phyloP scores from a whole-genome alignment of 164 flowering plant genomes.

The Berberis vulgaris region DNA sequence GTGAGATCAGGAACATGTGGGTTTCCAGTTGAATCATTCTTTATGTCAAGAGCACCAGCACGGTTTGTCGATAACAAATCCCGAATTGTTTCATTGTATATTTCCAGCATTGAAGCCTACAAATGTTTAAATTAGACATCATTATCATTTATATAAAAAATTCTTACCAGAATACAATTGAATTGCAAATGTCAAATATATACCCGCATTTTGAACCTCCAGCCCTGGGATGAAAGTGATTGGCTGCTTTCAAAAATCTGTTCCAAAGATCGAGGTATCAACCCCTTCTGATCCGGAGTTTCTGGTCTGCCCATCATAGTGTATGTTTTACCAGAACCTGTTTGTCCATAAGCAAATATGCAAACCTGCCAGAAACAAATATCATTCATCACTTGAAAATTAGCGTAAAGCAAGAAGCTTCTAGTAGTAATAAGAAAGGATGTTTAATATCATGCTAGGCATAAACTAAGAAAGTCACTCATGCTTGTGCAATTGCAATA shows the following conservation, averaged over 20 bases:
- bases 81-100: slow-evolving; percentile 89
- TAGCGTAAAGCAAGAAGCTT: too few species aligned
- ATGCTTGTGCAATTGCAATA: background rate
- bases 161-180: background rate
- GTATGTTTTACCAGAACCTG: slow-evolving; percentile 95
- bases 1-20: slow-evolving; percentile 5
- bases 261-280: slow-evolving; percentile 88
- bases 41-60: slow-evolving; percentile 23
- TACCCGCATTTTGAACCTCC: slow-evolving; percentile 98
- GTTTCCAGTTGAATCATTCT: background rate
- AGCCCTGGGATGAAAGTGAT: slow-evolving; percentile 65
- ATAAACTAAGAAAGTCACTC: too few species aligned
- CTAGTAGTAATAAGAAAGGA: too few species aligned
- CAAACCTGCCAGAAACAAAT: slow-evolving; percentile 51
- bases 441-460: too few species aligned
- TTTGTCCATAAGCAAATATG: slow-evolving; percentile 97
- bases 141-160: background rate
- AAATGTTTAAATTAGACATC: background rate
- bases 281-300: slow-evolving; percentile 54
- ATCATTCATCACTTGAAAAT: too few species aligned
- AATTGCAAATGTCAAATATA: background rate
- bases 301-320: slow-evolving; percentile 99
- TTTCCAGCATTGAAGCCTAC: slow-evolving; percentile 92
- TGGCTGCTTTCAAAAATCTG: slow-evolving; percentile 90
- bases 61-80: slow-evolving; percentile 63